Percentiles rank a stretch among this genome's conserved stretches.
These are phyloP conservation scores for Wickerhamomyces rabaulensis DNA, from an alignment of 805 yeast genomes.

Conservation along the genomic window DNA sequence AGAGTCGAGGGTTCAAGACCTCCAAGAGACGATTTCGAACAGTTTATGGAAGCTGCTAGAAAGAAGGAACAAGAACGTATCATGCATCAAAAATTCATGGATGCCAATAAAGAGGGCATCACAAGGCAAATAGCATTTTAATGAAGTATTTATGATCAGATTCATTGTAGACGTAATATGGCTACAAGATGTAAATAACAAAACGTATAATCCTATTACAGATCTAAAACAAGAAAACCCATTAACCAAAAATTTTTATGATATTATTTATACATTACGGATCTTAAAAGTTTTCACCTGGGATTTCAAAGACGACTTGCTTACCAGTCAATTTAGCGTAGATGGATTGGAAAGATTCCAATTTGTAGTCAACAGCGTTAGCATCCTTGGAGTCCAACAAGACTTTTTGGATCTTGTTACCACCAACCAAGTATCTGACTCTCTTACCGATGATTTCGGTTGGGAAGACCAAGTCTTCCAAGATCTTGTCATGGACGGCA, in stretches of 20 bases:
- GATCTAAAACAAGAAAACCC: slow-evolving; percentile 1
- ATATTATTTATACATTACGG: slow-evolving; percentile 9
- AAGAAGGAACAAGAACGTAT: slow-evolving; percentile 13
- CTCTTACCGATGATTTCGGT: slow-evolving; percentile 99
- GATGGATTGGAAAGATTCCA: slow-evolving; percentile 98
- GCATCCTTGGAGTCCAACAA: slow-evolving; percentile 97
- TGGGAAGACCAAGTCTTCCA: slow-evolving; percentile 99
- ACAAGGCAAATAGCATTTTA: neutral
- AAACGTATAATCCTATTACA: slow-evolving; percentile 1
- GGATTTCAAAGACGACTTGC: slow-evolving; percentile 97
- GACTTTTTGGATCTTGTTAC: slow-evolving; percentile 96
- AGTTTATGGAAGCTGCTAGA: slow-evolving; percentile 19
- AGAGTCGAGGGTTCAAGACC: slow-evolving; percentile 10
- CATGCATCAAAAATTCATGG: slow-evolving; percentile 14
- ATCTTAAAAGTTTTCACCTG: slow-evolving; percentile 45
- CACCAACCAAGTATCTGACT: slow-evolving; percentile 98
- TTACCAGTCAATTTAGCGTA: slow-evolving; percentile 99
- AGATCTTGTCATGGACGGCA: slow-evolving; percentile 97
- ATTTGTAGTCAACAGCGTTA: slow-evolving; percentile 94
- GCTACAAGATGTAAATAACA: neutral
- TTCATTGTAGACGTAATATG: neutral
- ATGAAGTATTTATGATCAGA: slow-evolving; percentile 1
- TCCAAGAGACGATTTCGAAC: slow-evolving; percentile 9
- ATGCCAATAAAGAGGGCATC: slow-evolving; percentile 5
- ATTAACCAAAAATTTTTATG: slow-evolving; percentile 10